Evolutionary conservation across 2,329 filamentous ascomycete species (phyloP).

Genomic region (Botrytis cinerea): DNA sequence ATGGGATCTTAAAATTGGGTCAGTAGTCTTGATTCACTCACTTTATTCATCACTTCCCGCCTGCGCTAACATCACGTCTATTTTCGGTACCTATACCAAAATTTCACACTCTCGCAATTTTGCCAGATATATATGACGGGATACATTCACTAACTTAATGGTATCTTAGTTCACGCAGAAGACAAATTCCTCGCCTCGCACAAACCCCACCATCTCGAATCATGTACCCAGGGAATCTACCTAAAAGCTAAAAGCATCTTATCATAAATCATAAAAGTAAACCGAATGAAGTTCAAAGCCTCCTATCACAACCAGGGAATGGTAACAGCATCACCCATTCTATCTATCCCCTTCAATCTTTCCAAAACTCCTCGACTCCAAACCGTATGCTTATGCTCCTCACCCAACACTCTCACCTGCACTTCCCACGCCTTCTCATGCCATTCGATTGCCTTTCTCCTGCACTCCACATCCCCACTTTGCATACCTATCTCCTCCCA

Average conservation of each 20-base stretch:
- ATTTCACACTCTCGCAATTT: rapidly evolving
- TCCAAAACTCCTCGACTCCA: neutral
- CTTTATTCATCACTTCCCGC: neutral
- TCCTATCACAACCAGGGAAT: rapidly evolving
- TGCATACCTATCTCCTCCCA: slow-evolving; percentile 5
- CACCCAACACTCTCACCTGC: neutral
- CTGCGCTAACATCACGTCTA: neutral
- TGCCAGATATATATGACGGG: rapidly evolving
- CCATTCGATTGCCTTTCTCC: neutral
- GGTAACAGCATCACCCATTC: neutral
- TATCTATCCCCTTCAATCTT: neutral
- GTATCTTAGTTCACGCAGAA: neutral
- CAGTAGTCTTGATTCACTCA: neutral
- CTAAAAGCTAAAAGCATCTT: too few relatives aligned
- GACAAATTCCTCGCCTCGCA: neutral
- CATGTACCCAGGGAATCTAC: too few relatives aligned
- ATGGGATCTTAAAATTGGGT: neutral
- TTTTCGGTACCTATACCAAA: rapidly evolving
- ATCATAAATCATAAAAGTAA: too few relatives aligned
- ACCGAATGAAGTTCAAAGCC: rapidly evolving
- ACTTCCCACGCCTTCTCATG: neutral
- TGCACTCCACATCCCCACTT: neutral
- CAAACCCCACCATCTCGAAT: neutral
- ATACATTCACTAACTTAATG: neutral
- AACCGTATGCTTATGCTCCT: neutral